A percentile compares a stretch with the other conserved stretches of the same genome.
These are phyloP conservation scores for Plicaturopsis crispa DNA, from an alignment of 768 basidiomycete species.

Conservation along the genomic window DNA sequence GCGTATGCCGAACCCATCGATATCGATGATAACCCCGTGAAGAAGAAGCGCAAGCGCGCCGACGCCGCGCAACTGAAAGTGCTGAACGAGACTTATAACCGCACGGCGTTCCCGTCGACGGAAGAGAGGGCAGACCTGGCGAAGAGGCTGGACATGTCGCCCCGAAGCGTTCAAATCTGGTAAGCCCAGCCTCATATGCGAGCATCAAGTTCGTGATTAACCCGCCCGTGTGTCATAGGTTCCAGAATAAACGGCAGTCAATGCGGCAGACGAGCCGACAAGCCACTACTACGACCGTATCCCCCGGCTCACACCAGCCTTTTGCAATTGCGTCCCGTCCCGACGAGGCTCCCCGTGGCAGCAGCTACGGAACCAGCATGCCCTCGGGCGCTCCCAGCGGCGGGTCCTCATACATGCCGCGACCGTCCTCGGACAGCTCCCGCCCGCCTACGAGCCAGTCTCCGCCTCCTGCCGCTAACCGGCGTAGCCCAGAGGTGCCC, in stretches of 20 bases:
- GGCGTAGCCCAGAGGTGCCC: conserved; percentile 39
- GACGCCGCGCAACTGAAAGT: conserved; percentile 75
- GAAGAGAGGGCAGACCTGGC: conserved; percentile 78
- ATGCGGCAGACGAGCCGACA: conserved; percentile 75
- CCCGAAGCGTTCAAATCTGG: conserved; percentile 86
- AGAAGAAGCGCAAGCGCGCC: conserved; percentile 85
- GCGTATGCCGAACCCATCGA: conserved; percentile 40
- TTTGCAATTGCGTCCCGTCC: conserved; percentile 33
- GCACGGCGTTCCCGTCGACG: conserved; percentile 84
- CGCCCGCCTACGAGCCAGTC: conserved; percentile 24
- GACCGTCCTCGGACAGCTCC: conserved; percentile 30
- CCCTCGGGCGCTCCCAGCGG: conserved; percentile 21
- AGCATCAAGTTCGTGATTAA: too few relatives aligned
- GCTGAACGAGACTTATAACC: conserved; percentile 70
- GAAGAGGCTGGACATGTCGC: conserved; percentile 73
- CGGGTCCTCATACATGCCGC: conserved; percentile 29
- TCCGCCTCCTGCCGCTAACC: conserved; percentile 26
- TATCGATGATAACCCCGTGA: conserved; percentile 54
- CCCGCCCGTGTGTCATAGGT: conserved; percentile 40
- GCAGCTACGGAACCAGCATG: conserved; percentile 24
- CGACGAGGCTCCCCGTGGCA: conserved; percentile 20
- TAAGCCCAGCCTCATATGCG: too few relatives aligned
- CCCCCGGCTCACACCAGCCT: conserved; percentile 38
- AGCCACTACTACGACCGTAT: conserved; percentile 36
- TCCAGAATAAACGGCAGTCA: conserved; percentile 82